Evolutionary conservation across 176 grass and related monocot genomes (phyloP), one percentile per base, ranked within the genome.

Genomic region (Aegilops umbellulata): DNA sequence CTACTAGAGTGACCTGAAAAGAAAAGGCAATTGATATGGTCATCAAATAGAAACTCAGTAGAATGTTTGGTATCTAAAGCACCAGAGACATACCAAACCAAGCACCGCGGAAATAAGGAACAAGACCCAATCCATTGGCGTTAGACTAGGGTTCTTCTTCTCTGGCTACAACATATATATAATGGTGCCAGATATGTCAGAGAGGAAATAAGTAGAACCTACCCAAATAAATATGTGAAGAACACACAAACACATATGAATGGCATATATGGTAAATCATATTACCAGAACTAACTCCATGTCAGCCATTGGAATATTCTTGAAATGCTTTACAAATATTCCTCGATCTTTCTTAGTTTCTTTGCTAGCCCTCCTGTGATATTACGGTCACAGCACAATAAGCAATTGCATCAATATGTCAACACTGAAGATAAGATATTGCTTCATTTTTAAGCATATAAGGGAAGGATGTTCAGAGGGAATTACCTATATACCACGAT

Each of bases 91-190:
- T 93, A 99, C 97, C 86, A 99, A 93, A 69, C 97, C 90, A 86
- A 99, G 63, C 41, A 94, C 92, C 53, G 87, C 97, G 55, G 94
- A 99, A 86, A 99, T 41, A 19, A 99, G 82, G 85, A 99, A 99
- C 64, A 91, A 92, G 67, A 96, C 94, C 97, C 97, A 99, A 75
- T 99, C 97, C 97, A 99, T 99, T 30, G 97, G 97, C 16, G 97
- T 99, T 83, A 99, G 93, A 88, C 90, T 93, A 51, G 97, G 97
- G 82, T 96, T 98, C 76, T 92, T 98, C 93, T 98, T 98, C 88
- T 98, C 96, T 76, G 93, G 96, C 96, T 98, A 82, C 22, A 91
- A 49, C 64, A 89, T 34, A 47, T 84, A 60, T 81, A 77, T 30
- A 73, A 15, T 23, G n/a, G 26, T 53, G 19, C 84, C 17, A 91